Base-by-base conservation (phyloP, 2,329 filamentous ascomycete species). In the Aspergillus sp. region DNA sequence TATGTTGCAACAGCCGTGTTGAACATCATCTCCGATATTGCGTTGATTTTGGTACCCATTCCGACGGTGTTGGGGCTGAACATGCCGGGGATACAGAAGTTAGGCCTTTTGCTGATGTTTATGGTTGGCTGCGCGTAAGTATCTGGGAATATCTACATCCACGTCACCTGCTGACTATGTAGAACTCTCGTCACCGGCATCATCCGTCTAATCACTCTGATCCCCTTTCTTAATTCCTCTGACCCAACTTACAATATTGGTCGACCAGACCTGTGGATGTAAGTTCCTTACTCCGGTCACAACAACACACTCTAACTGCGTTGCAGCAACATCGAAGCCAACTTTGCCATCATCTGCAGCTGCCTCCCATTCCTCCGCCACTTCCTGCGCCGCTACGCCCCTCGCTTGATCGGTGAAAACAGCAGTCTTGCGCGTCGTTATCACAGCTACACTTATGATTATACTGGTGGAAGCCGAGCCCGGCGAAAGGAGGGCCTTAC, bases 111-210 rank as follows among this genome's bases (percentile, higher is more conserved):
- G 1, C 19, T 64, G 4, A 63, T 70, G 38, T 70, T 70, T 21
- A 39, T 63, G 15, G 36, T 70, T 23, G 68, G 68, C n/a, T 65
- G 68, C 63, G 67, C 66, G 68, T 70, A 39, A 30, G 68, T 68
- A 6, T 19, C 17, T 19, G 17, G 17, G 17, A 19, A 19, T 19
- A 19, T 19, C 17, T 19, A 19, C 17, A 19, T 19, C 17, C 17
- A 19, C 17, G 17, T 19, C 17, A 19, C 17, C 17, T 19, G 59
- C 36, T n/a, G 15, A 44, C 19, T n/a, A 21, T n/a, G 27, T 10
- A 68, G 64, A 7, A 68, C 66, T 2, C 39, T 68, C 2, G 54
- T 66, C 6, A 68, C 66, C 5, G 65, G 66, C 36, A 64, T 68
- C 15, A 55, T 68, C 30, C 66, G 66, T n/a, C 59, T 66, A 2